These are phyloP conservation scores for Arthrobotrys entomopaga DNA, from an alignment of 2,329 filamentous ascomycete species.

Conservation along the genomic window DNA sequence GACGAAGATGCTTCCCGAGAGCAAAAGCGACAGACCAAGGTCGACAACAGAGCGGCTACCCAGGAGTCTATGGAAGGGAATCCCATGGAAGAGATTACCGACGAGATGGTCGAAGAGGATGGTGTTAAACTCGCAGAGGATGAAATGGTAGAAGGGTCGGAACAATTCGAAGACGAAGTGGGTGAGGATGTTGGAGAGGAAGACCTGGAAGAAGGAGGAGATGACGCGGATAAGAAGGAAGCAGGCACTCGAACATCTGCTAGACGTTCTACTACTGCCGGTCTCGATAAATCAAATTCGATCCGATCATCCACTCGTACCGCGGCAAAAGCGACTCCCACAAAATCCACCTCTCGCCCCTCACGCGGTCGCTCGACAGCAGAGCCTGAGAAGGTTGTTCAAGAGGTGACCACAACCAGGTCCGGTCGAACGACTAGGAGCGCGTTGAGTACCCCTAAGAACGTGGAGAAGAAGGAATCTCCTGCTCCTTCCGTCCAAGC, in stretches of 20 bases:
- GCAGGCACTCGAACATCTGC: slow-evolving; percentile 23
- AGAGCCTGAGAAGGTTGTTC: slow-evolving; percentile 46
- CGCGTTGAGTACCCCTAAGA: slow-evolving; percentile 42
- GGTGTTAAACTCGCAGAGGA: slow-evolving; percentile 5
- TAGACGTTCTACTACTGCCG: slow-evolving; percentile 37
- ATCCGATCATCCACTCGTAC: slow-evolving; percentile 2
- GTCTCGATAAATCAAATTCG: slow-evolving; percentile 24
- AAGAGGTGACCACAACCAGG: slow-evolving; percentile 49
- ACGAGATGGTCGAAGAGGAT: slow-evolving; percentile 6
- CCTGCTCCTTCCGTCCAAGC: slow-evolving; percentile 16
- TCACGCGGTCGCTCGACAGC: slow-evolving; percentile 13
- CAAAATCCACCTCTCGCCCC: slow-evolving; percentile 21
- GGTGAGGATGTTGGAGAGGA: background rate
- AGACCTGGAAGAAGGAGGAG: slow-evolving; percentile 15
- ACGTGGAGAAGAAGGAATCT: slow-evolving; percentile 36
- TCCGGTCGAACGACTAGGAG: slow-evolving; percentile 51
- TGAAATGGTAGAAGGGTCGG: slow-evolving; percentile 15
- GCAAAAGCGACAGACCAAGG: slow-evolving; percentile 45
- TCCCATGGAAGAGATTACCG: background rate
- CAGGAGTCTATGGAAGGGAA: slow-evolving; percentile 15
- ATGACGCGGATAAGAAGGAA: slow-evolving; percentile 25
- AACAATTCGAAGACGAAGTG: slow-evolving; percentile 4
- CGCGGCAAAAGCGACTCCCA: slow-evolving; percentile 7
- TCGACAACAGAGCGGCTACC: slow-evolving; percentile 38
- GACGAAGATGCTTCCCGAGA: slow-evolving; percentile 50